These are phyloP conservation scores for Sporothrix brunneoviolacea DNA, from an alignment of 2,329 filamentous ascomycete species.

Conservation along the genomic window DNA sequence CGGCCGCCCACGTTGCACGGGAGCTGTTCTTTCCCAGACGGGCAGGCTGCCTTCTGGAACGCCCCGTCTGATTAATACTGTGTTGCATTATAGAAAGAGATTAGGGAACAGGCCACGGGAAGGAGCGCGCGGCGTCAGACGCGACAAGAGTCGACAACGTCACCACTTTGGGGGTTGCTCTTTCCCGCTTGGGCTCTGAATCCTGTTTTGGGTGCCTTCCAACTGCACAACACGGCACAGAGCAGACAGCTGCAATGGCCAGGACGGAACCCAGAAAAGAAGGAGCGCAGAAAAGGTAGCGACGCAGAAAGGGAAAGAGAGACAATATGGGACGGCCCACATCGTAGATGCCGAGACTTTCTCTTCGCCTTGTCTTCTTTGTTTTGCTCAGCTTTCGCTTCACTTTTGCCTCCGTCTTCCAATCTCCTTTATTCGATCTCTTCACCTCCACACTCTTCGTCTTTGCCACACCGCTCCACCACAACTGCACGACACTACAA, in stretches of 20 bases:
- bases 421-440: too few species aligned
- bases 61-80: not conserved
- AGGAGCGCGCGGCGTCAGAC: not conserved
- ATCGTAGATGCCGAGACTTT: too few species aligned
- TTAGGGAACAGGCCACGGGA: not conserved
- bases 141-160: conserved; percentile 4
- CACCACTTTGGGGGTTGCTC: not conserved
- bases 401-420: too few species aligned
- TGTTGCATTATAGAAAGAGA: not conserved
- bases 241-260: too few species aligned
- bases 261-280: too few species aligned
- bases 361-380: too few species aligned
- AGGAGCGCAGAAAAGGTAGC: too few species aligned
- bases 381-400: too few species aligned
- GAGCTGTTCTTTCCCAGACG: not conserved
- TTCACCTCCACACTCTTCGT: not conserved
- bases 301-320: too few species aligned
- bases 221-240: too few species aligned
- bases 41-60: conserved; percentile 4
- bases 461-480: not conserved
- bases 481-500: not conserved
- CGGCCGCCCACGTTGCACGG: conserved; percentile 5
- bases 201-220: conserved; percentile 6
- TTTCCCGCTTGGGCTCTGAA: not conserved
- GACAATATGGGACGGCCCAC: too few species aligned